Evolutionary conservation across 768 basidiomycete genomes (phyloP).

Genomic region (Exidia glandulosa): DNA sequence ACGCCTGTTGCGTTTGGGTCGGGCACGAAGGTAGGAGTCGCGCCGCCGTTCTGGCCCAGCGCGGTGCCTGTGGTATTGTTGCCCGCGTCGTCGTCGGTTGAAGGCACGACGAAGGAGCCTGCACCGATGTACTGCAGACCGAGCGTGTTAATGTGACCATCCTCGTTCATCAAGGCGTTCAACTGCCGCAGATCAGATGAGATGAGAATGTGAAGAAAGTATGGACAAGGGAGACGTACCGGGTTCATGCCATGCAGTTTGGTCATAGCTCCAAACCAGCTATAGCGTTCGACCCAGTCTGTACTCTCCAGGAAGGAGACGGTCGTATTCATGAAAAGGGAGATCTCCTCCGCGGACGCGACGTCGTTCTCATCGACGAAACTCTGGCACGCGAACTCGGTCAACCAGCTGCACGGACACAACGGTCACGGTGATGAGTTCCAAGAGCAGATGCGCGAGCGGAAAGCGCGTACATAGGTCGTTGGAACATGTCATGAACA

Average conservation of each 20-base stretch:
- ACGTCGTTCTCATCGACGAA: constrained; percentile 8
- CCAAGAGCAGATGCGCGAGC: background rate
- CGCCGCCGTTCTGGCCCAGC: background rate
- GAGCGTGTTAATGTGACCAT: constrained; percentile 35
- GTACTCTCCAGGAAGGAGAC: constrained; percentile 43
- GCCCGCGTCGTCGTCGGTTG: background rate
- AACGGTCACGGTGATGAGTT: background rate
- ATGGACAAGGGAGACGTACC: constrained; percentile 24
- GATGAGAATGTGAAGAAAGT: background rate
- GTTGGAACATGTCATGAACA: constrained; percentile 40
- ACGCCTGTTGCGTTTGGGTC: background rate
- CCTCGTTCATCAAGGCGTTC: constrained; percentile 32
- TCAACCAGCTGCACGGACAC: constrained; percentile 32
- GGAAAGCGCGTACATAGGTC: constrained; percentile 31
- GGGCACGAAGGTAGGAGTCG: too few relatives aligned
- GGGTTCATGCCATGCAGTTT: constrained; percentile 37
- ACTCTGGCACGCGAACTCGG: constrained; percentile 45
- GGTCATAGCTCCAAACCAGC: constrained; percentile 51
- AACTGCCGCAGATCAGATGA: constrained; percentile 15
- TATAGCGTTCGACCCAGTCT: constrained; percentile 45
- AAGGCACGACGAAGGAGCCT: background rate
- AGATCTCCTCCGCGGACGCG: constrained; percentile 24
- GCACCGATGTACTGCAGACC: constrained; percentile 38
- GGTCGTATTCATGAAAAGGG: constrained; percentile 38
- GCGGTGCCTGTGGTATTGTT: background rate